Evolutionary conservation across 1,139 yeast species (phyloP), one percentile per base, ranked within the genome.

Genomic region (Arxiozyma bovina): DNA sequence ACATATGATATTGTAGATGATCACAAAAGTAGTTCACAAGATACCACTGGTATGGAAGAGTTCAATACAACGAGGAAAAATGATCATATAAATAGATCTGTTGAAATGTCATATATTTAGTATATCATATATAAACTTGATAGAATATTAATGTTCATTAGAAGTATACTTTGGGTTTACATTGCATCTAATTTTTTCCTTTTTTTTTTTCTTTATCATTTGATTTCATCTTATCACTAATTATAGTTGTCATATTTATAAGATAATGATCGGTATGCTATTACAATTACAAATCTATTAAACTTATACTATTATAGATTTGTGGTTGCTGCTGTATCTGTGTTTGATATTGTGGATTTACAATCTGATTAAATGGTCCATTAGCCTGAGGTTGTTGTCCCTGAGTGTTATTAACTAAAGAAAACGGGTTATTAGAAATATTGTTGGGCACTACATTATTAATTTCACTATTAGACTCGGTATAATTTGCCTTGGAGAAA

Each of bases 361-460:
- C 23, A 11, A 52, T 9, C n/a, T 45, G 44, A 25, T 44, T 45
- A 45, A 15, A n/a, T 30, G 45, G 52, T 45, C 20, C 21, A 17
- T 27, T 17, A 9, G 15, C 20, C n/a, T 38, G 48, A 7, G 17
- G n/a, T 20, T 23, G 34, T 40, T 15, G 47, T 23, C 47, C 11
- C 38, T 42, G 25, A 15, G 52, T 5, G 15, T 17, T 43, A 47
- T 42, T 46, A 30, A 22, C 30, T 5, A 27, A 40, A 7, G 49
- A 20, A 42, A 50, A 50, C 12, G 53, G 53, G 20, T 50, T 50
- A 42, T 48, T 47, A 38, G 51, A 45, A 17, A 43, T 42, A 23
- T 44, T 43, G 21, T 43, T 45, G 11, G 96, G 97, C 0, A 96
- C 70, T 91, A 97, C 68, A 87, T 87, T 58, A 91, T 89, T 22